These are phyloP conservation scores for Zygotorulaspora mrakii DNA, from an alignment of 1,139 yeast genomes.

Conservation along the genomic window DNA sequence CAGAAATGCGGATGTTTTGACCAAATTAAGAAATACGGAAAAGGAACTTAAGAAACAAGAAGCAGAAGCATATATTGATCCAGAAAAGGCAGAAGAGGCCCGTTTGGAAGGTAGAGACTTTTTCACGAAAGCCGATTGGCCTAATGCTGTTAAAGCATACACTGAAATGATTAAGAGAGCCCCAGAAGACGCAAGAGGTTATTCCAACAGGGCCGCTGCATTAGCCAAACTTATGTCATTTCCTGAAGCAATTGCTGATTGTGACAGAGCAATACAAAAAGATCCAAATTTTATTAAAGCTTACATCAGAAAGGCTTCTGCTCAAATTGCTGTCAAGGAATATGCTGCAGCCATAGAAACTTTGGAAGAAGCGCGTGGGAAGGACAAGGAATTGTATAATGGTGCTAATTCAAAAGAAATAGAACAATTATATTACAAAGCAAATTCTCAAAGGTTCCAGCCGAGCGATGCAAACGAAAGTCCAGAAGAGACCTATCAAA, in stretches of 20 bases:
- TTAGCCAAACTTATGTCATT: conserved; percentile 89
- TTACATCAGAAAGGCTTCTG: conserved; percentile 93
- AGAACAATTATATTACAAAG: conserved; percentile 76
- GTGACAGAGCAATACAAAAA: conserved; percentile 80
- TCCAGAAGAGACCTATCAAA: conserved; percentile 88
- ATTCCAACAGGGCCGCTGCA: conserved; percentile 97
- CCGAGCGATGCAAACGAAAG: conserved; percentile 81
- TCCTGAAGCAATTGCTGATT: conserved; percentile 94
- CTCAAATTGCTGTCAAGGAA: conserved; percentile 87
- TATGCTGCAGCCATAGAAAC: conserved; percentile 80
- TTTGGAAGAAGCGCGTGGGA: conserved; percentile 67
- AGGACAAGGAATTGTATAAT: conserved; percentile 62
- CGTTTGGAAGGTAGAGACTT: conserved; percentile 86
- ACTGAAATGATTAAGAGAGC: conserved; percentile 94
- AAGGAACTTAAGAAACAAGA: conserved; percentile 77
- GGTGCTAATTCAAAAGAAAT: conserved; percentile 68
- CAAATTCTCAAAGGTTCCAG: conserved; percentile 72
- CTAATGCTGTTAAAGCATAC: conserved; percentile 90
- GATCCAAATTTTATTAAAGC: conserved; percentile 93
- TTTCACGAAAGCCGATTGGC: conserved; percentile 94
- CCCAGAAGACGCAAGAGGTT: conserved; percentile 95
- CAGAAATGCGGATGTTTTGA: conserved; percentile 90
- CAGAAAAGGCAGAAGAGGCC: conserved; percentile 93
- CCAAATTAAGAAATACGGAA: conserved; percentile 83
- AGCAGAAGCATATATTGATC: conserved; percentile 74